Base-by-base conservation (phyloP, 2,329 filamentous ascomycete species). In the Trichoderma lentiforme region DNA sequence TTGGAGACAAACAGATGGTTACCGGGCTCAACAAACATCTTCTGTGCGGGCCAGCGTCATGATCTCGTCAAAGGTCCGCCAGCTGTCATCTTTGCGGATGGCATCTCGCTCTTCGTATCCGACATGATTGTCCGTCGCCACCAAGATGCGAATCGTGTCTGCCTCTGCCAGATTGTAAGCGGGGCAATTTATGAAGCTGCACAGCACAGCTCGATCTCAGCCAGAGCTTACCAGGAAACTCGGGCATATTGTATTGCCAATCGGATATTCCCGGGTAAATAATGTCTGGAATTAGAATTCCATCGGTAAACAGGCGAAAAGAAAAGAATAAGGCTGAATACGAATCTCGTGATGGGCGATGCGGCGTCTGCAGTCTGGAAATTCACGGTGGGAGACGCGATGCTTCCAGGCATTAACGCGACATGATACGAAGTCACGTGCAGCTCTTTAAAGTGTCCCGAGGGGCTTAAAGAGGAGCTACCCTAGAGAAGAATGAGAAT, bases 81-180 rank as follows among this genome's bases (percentile, higher is more conserved):
- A 98, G 82, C 94, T 98, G 81, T 99, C 96, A 80, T 98, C 93
- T 75, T 95, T 95, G n/a, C 96, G 93, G 73, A 96, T 93, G 1
- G 93, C 89, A 81, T 99, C 95, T 77, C 95, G 91, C 83, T 99
- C 96, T 79, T 94, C 93, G 82, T 94, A 98, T 67, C 96, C 96
- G 73, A 99, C 96, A 92, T 99, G 96, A 77, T 97, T 98, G 81
- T 99, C 96, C 18, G 95, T 98, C 51, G 96, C 92, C 73, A 99
- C 88, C 47, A 99, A 90, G 75, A 99, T 96, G 75, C 94, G 93
- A 78, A 99, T 98, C 0, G 94, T 97, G 83, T 99, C 94, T 76
- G 92, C 83, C 70, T 84, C 86, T 87, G 36, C 28, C 28, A 21
- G 11, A 30, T 53, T 26, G 58, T 70, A 15, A 69, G 64, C 71